phyloP scores from a whole-genome alignment of 805 yeast genomes.

The Suhomyces canberraensis region DNA sequence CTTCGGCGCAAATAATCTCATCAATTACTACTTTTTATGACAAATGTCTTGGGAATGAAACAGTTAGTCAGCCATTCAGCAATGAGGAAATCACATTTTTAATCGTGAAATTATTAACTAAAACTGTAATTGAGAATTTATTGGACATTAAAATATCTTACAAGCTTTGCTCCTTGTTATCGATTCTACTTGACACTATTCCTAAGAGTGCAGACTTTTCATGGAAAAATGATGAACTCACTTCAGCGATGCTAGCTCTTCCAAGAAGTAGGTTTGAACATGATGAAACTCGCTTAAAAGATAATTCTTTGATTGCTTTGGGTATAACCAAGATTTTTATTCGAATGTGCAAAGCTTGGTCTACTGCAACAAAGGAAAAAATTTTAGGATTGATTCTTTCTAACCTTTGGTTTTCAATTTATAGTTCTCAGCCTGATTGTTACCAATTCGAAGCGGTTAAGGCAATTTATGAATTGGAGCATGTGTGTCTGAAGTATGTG shows the following conservation, averaged over 20 bases:
- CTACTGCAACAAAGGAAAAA: conserved; percentile 30
- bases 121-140: conserved; percentile 16
- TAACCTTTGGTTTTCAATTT: conserved; percentile 54
- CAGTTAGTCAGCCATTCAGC: conserved; percentile 13
- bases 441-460: conserved; percentile 71
- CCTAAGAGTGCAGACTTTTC: conserved; percentile 13
- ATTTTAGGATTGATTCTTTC: conserved; percentile 41
- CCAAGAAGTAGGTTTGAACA: background rate
- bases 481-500: conserved; percentile 47
- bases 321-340: conserved; percentile 42
- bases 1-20: conserved; percentile 10
- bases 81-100: conserved; percentile 14
- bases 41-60: conserved; percentile 3
- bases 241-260: conserved; percentile 13
- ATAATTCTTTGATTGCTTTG: conserved; percentile 33
- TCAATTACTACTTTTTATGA: conserved; percentile 19
- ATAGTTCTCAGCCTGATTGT: conserved; percentile 44
- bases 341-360: conserved; percentile 27
- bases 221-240: conserved; percentile 9
- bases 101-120: conserved; percentile 16
- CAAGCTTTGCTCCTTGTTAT: conserved; percentile 17
- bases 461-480: conserved; percentile 58
- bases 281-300: conserved; percentile 1
- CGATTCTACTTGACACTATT: conserved; percentile 18
- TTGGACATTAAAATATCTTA: conserved; percentile 13